Base-by-base conservation (phyloP, 306 rosid genomes). In the Quercus engelmannii region DNA sequence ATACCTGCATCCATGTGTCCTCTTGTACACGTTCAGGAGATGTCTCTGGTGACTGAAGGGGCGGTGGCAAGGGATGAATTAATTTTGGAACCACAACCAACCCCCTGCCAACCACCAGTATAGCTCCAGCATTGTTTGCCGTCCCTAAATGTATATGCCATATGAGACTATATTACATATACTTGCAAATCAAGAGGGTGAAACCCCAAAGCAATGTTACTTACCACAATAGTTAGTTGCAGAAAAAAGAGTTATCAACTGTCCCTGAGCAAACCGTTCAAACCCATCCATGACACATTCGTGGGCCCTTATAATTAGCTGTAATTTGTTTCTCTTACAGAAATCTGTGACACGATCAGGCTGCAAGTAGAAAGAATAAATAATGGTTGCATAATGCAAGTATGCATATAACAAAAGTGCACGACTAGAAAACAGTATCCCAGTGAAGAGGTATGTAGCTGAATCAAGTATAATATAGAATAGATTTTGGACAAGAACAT, bases 231-330 rank as follows among this genome's bases (percentile, higher is more conserved):
- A 96, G 83, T 96, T 96, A 23, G 99, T 96, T 21, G 99, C 99
- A 63, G 99, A 96, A 81, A 96, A 96, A n/a, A 96, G 97, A 18
- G 99, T 96, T 75, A 96, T 96, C 80, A 96, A 71, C 79, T 96
- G 99, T 85, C 99, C 99, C 85, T 93, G 98, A 76, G 99, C 99
- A 88, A 96, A 96, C 76, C 98, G 89, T 85, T 96, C 99, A 84
- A 96, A 96, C 57, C 99, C 99, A 75, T 96, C 99, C 99, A 96
- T 96, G 69, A 96, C 99, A 83, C 99, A 96, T 86, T 96, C 99
- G 72, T 96, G 99, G 79, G 99, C 99, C 82, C 99, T 92, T 83
- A 96, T 85, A 76, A 96, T 96, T 64, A 96, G 96, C 89, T 96
- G 99, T 77, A 96, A 80, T 85, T 93, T 96, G 83, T 96, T 96